These are phyloP conservation scores for Schoenoplectus triqueter DNA, from an alignment of 202 grass and related monocot species.

Conservation along the genomic window DNA sequence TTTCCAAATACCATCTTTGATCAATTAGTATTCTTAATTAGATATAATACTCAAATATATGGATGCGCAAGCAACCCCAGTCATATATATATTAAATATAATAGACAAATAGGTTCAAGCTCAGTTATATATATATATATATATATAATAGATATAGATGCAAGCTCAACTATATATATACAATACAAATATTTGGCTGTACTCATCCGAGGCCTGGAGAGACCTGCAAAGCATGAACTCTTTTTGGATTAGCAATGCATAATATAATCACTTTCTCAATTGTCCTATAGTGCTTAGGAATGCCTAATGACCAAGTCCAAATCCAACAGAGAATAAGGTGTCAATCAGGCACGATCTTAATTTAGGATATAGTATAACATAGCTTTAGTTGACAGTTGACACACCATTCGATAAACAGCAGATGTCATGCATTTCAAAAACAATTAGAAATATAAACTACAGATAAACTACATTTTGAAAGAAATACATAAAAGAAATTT, in stretches of 20 bases:
- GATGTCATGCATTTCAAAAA: background rate
- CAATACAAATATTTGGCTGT: background rate
- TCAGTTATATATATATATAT: background rate
- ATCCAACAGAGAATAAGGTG: constrained; percentile 3
- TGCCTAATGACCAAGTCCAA: background rate
- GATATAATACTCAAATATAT: background rate
- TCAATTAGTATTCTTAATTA: background rate
- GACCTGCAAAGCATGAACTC: background rate
- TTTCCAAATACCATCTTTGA: background rate
- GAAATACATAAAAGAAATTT: background rate
- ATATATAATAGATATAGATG: background rate
- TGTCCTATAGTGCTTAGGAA: background rate
- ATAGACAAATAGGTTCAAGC: background rate
- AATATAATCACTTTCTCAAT: background rate
- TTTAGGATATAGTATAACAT: background rate
- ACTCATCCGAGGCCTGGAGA: background rate
- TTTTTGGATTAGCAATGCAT: background rate
- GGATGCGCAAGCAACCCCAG: background rate
- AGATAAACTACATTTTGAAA: constrained; percentile 11
- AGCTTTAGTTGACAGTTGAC: constrained; percentile 3
- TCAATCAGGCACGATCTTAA: background rate
- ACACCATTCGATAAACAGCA: background rate
- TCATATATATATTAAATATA: background rate
- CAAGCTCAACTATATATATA: background rate
- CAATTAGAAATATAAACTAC: background rate